A percentile compares a stretch with the other conserved stretches of the same genome.
Conservation (phyloP, 345 rosid genomes). For the Excoecaria agallocha region DNA sequence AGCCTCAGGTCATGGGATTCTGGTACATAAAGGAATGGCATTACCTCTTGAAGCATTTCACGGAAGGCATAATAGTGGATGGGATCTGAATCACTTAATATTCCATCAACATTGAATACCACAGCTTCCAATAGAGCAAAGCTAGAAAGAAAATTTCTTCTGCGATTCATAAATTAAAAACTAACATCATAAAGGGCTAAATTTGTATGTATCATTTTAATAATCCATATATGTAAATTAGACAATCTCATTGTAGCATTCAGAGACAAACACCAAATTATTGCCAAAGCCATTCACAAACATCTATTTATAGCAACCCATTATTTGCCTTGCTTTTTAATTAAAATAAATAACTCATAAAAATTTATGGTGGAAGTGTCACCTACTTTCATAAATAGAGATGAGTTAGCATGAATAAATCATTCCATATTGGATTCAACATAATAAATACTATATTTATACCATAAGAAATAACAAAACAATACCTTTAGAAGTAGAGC, state of each 20-base stretch:
- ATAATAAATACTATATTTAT: too few species aligned
- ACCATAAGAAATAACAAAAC: too few species aligned
- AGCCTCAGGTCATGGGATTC: too few species aligned
- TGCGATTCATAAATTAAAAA: slow-evolving; percentile 28
- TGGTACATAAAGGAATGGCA: not conserved
- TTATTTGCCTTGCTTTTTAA: too few species aligned
- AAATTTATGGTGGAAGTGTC: too few species aligned
- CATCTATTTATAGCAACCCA: not conserved
- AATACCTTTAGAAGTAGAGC: too few species aligned
- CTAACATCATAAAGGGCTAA: not conserved
- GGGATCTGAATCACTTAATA: slow-evolving; percentile 96
- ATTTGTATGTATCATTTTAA: not conserved
- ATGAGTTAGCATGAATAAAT: too few species aligned
- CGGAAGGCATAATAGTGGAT: slow-evolving; percentile 66
- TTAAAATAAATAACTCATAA: too few species aligned
- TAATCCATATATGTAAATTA: not conserved
- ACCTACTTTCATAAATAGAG: too few species aligned
- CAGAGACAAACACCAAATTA: too few species aligned
- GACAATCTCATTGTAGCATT: too few species aligned
- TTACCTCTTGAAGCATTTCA: slow-evolving; percentile 77
- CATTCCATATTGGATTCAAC: too few species aligned
- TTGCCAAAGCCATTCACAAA: not conserved
- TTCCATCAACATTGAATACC: slow-evolving; percentile 93
- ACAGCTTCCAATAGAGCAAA: slow-evolving; percentile 79
- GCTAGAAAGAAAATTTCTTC: slow-evolving; percentile 49